Evolutionary conservation across 2,329 filamentous ascomycete genomes (phyloP).

Genomic region (Sclerotinia trifoliorum): DNA sequence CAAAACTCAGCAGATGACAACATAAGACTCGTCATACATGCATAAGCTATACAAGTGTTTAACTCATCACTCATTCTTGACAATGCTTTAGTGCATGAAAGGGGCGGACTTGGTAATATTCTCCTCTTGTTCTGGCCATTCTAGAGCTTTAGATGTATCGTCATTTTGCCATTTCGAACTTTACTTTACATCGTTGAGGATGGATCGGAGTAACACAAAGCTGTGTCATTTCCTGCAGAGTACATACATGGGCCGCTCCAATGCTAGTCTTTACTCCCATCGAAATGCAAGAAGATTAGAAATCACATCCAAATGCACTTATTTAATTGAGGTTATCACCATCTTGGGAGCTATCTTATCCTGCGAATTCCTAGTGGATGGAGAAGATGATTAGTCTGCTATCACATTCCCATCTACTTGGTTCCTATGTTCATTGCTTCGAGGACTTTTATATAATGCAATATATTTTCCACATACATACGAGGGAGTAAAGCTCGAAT

Average conservation of each 20-base stretch:
- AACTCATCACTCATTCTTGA: no score
- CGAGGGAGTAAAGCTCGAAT: not conserved
- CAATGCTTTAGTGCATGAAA: no score
- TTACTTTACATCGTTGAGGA: no score
- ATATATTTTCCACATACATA: not conserved
- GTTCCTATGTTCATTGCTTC: not conserved
- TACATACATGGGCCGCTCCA: not conserved
- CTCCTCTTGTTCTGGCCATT: no score
- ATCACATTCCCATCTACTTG: not conserved
- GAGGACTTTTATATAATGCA: not conserved
- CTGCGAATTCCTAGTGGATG: not conserved
- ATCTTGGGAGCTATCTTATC: not conserved
- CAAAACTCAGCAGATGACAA: no score
- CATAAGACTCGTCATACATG: no score
- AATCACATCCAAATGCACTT: not conserved
- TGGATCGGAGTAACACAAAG: not conserved
- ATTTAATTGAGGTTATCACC: not conserved
- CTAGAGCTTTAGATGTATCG: no score
- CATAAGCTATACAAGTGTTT: no score
- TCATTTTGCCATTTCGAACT: no score
- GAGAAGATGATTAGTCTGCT: not conserved
- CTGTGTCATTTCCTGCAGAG: not conserved
- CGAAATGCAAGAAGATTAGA: not conserved
- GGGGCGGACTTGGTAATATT: no score
- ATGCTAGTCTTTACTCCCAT: not conserved